Evolutionary conservation across 257 asterid species (phyloP).

Genomic region (Solanum microdontum): DNA sequence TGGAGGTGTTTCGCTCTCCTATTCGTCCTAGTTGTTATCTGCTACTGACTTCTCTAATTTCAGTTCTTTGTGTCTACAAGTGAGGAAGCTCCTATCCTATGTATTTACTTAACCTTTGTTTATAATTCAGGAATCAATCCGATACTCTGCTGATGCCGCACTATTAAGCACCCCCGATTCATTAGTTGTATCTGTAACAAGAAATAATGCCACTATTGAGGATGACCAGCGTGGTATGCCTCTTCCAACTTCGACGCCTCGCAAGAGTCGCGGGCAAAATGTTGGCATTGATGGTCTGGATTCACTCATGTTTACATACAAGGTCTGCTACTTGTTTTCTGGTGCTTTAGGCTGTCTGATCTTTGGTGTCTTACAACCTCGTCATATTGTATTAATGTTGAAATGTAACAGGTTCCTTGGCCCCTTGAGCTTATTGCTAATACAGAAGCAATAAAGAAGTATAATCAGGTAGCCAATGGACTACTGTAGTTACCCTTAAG

Average conservation of each 20-base stretch:
- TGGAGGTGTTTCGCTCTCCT: neutral
- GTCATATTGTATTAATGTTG: slow-evolving; percentile 1
- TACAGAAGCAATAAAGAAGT: slow-evolving; percentile 78
- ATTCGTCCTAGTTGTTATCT: neutral
- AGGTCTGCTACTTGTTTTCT: slow-evolving; percentile 26
- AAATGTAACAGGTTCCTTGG: slow-evolving; percentile 68
- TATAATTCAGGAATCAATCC: slow-evolving; percentile 67
- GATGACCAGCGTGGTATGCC: slow-evolving; percentile 44
- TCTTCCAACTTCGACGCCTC: slow-evolving; percentile 46
- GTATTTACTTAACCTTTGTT: neutral
- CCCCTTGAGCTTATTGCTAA: slow-evolving; percentile 95
- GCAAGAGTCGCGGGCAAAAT: slow-evolving; percentile 53
- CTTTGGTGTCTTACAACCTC: neutral
- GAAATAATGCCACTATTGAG: slow-evolving; percentile 28
- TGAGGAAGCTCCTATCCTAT: slow-evolving; percentile 7
- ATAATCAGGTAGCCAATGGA: slow-evolving; percentile 65
- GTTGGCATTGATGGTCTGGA: slow-evolving; percentile 73
- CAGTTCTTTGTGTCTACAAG: neutral
- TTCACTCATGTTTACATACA: slow-evolving; percentile 71
- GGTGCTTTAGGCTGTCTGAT: neutral
- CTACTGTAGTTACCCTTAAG: neutral
- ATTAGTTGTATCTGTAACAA: slow-evolving; percentile 60
- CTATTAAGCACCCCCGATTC: slow-evolving; percentile 72
- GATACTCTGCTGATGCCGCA: slow-evolving; percentile 83
- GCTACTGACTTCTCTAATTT: neutral